Evolutionary conservation across 495 filamentous ascomycete genomes (phyloP).

Genomic region (Pseudomonodictys pantanalensis): DNA sequence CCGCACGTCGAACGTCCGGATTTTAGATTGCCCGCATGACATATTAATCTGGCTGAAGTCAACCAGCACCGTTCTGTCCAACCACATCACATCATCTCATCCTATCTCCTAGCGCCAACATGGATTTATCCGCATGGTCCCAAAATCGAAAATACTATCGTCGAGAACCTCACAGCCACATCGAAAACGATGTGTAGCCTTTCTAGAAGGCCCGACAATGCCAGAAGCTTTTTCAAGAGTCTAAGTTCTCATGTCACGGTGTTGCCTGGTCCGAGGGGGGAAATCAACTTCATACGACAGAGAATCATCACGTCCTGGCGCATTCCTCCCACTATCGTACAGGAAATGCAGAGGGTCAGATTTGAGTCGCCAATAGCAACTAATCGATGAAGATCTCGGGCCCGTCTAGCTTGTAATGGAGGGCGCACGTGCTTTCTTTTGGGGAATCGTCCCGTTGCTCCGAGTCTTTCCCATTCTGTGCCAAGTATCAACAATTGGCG

Average conservation of each 20-base stretch:
- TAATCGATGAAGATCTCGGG: conserved; percentile 15
- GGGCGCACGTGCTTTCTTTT: conserved; percentile 17
- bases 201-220: no score
- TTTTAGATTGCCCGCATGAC: conserved; percentile 19
- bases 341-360: no score
- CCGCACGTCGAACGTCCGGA: conserved; percentile 3
- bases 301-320: no score
- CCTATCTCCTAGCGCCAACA: background rate
- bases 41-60: conserved; percentile 24
- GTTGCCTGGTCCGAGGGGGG: no score
- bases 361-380: background rate
- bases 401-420: conserved; percentile 1
- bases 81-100: conserved; percentile 1
- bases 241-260: no score
- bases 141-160: no score
- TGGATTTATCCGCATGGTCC: no score
- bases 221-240: no score
- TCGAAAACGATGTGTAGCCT: no score
- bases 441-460: conserved; percentile 28
- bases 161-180: no score
- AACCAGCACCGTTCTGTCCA: background rate
- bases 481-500: conserved; percentile 8
- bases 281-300: no score
- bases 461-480: conserved; percentile 7
- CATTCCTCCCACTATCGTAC: no score